Conservation (phyloP, 2,329 filamentous ascomycete genomes). For the Hypocrella siamensis region DNA sequence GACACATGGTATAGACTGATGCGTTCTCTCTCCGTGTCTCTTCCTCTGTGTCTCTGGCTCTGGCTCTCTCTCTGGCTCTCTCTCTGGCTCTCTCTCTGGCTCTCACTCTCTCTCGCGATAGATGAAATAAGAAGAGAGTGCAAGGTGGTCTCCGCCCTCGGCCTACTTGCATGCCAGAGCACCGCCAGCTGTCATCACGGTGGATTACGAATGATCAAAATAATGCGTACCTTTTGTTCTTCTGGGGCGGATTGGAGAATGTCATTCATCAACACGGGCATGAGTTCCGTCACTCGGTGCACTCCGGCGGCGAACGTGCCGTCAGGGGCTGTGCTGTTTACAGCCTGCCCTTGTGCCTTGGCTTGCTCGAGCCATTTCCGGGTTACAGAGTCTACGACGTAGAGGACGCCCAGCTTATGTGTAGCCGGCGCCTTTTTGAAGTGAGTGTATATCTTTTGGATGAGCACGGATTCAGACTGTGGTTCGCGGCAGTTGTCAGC, state of each 20-base stretch:
- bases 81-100: no score
- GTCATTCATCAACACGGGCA: conserved; percentile 90
- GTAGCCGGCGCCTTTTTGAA: conserved; percentile 90
- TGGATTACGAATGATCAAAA: conserved; percentile 5
- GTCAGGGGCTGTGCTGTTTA: conserved; percentile 67
- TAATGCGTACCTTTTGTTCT: conserved; percentile 89
- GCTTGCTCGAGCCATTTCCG: conserved; percentile 97
- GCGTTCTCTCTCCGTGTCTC: no score
- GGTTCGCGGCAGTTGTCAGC: conserved; percentile 8
- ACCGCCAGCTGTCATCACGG: no score
- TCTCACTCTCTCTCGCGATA: no score
- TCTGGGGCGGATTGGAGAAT: conserved; percentile 76
- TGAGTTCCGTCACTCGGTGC: conserved; percentile 87
- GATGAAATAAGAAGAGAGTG: no score
- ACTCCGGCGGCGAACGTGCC: conserved; percentile 92
- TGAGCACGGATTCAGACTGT: conserved; percentile 83
- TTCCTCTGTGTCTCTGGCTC: no score
- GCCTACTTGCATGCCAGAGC: no score
- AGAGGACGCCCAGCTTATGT: conserved; percentile 97
- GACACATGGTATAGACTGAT: no score
- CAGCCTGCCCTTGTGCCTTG: conserved; percentile 67
- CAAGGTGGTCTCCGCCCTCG: no score
- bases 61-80: no score
- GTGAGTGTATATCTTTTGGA: conserved; percentile 92
- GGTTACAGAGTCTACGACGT: conserved; percentile 99